A percentile compares a stretch with the other conserved stretches of the same genome.
Conservation (phyloP, 768 basidiomycete species). For the Russula brevipes region DNA sequence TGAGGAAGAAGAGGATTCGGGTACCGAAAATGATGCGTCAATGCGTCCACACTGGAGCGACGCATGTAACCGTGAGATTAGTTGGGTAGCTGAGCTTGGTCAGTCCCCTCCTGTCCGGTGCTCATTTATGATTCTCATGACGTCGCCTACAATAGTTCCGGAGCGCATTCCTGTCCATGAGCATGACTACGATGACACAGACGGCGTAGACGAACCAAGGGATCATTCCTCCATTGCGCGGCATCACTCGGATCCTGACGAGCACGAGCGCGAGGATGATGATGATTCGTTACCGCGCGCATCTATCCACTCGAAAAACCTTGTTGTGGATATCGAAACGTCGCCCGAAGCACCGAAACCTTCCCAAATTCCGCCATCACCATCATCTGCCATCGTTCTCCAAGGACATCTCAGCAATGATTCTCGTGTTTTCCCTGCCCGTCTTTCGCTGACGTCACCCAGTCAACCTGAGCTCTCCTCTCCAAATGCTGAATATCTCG, state of each 20-base stretch:
- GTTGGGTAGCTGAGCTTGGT: conserved; percentile 77
- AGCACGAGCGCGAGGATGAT: conserved; percentile 49
- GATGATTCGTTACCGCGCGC: conserved; percentile 44
- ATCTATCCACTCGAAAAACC: conserved; percentile 55
- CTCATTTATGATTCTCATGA: not conserved
- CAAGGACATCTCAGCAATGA: conserved; percentile 42
- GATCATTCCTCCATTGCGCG: conserved; percentile 24
- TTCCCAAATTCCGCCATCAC: conserved; percentile 44
- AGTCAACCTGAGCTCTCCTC: conserved; percentile 59
- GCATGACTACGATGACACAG: conserved; percentile 49
- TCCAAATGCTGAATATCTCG: conserved; percentile 29
- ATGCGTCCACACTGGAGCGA: conserved; percentile 27
- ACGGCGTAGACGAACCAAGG: conserved; percentile 39
- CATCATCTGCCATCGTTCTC: conserved; percentile 44
- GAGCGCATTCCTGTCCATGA: conserved; percentile 61
- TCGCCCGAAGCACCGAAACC: conserved; percentile 45
- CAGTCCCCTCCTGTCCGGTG: conserved; percentile 27
- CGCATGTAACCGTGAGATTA: conserved; percentile 47
- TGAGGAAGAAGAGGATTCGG: conserved; percentile 66
- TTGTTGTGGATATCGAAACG: conserved; percentile 60
- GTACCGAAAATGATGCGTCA: conserved; percentile 33
- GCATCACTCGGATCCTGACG: conserved; percentile 32
- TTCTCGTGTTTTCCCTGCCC: conserved; percentile 55
- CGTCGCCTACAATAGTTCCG: conserved; percentile 47
- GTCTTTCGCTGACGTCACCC: conserved; percentile 58